phyloP scores from a whole-genome alignment of 179 eudicot species.

The Drosera spatulata region DNA sequence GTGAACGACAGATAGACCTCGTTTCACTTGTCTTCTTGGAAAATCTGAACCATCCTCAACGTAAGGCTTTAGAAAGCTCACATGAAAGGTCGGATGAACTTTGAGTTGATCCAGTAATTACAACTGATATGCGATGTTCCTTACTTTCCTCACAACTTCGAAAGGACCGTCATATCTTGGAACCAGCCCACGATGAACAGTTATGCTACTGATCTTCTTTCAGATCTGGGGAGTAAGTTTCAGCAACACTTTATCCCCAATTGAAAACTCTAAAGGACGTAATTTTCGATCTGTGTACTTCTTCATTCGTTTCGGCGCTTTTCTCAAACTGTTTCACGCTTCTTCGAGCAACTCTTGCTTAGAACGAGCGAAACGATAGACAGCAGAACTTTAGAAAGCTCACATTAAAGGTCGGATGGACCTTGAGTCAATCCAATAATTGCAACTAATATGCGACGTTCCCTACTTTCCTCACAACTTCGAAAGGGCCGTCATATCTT shows the following conservation, averaged over 20 bases:
- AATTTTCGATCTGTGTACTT: too few relatives aligned
- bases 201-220: neutral
- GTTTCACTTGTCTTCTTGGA: too few relatives aligned
- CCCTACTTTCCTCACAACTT: constrained; percentile 2
- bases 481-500: constrained; percentile 8
- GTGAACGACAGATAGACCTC: too few relatives aligned
- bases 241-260: constrained; percentile 6
- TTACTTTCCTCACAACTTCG: constrained; percentile 1
- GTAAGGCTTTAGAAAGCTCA: neutral
- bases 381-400: too few relatives aligned
- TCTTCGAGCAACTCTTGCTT: too few relatives aligned
- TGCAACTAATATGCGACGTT: neutral
- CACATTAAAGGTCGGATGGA: constrained; percentile 8
- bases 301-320: too few relatives aligned
- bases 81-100: constrained; percentile 7
- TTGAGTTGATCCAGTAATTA: neutral
- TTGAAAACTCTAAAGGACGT: too few relatives aligned
- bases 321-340: too few relatives aligned
- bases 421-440: neutral
- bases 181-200: neutral
- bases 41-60: too few relatives aligned
- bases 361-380: too few relatives aligned
- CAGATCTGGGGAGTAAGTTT: constrained; percentile 6
- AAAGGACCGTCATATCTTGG: constrained; percentile 8
- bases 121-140: constrained; percentile 1